Evolutionary conservation across 345 rosid genomes (phyloP).

Genomic region (Sisymbrium irio): DNA sequence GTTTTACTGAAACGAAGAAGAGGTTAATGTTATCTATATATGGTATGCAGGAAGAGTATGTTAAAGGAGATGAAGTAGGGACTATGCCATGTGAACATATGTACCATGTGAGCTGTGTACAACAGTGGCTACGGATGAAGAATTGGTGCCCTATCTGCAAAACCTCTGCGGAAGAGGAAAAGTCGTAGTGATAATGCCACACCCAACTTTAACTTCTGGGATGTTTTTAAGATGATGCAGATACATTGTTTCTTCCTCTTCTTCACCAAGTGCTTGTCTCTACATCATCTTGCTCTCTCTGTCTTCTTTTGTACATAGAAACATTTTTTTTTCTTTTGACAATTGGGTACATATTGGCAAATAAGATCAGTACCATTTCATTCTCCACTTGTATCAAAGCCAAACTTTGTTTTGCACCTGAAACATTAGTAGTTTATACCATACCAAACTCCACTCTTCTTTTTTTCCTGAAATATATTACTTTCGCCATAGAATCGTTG

Average conservation of each 20-base stretch:
- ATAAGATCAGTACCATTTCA: slow-evolving; percentile 8
- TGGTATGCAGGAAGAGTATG: slow-evolving; percentile 78
- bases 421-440: not conserved
- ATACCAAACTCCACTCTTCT: not conserved
- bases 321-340: not conserved
- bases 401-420: not conserved
- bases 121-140: slow-evolving; percentile 87
- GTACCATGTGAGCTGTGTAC: slow-evolving; percentile 67
- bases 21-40: slow-evolving; percentile 2
- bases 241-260: slow-evolving; percentile 18
- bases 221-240: slow-evolving; percentile 29
- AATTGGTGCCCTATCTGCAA: slow-evolving; percentile 98
- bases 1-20: slow-evolving; percentile 4
- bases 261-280: slow-evolving; percentile 24
- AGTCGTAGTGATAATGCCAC: slow-evolving; percentile 22
- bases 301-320: slow-evolving; percentile 24
- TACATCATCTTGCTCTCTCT: slow-evolving; percentile 23
- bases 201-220: slow-evolving; percentile 16
- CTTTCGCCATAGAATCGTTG: not conserved
- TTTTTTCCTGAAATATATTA: not conserved
- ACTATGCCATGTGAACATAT: slow-evolving; percentile 69
- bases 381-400: slow-evolving; percentile 10
- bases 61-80: slow-evolving; percentile 70
- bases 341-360: slow-evolving; percentile 20
- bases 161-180: slow-evolving; percentile 43